phyloP scores from a whole-genome alignment of 2,329 filamentous ascomycete species.

The Diaporthe sp. region DNA sequence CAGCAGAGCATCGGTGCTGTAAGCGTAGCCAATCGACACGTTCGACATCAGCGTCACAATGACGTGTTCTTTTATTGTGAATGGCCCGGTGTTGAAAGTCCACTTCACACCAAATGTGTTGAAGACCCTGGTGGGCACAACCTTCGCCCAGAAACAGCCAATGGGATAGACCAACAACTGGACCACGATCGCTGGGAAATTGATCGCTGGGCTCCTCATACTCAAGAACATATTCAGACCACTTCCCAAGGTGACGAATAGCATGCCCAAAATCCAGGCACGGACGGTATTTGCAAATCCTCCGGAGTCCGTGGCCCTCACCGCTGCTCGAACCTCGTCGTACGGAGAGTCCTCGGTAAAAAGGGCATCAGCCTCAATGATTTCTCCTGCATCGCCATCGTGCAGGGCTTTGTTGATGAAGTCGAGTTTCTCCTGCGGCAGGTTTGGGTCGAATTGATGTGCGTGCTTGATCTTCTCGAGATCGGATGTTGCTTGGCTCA shows the following conservation, averaged over 20 bases:
- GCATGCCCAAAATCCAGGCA: slow-evolving; percentile 60
- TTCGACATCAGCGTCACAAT: slow-evolving; percentile 61
- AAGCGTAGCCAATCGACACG: slow-evolving; percentile 55
- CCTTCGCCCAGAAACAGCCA: slow-evolving; percentile 59
- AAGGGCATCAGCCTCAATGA: slow-evolving; percentile 49
- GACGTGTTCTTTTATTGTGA: slow-evolving; percentile 62
- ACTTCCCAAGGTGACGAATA: slow-evolving; percentile 59
- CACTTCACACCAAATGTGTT: slow-evolving; percentile 58
- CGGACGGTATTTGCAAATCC: slow-evolving; percentile 59
- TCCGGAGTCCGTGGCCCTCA: slow-evolving; percentile 59
- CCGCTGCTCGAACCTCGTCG: slow-evolving; percentile 59
- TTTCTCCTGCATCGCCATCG: slow-evolving; percentile 50
- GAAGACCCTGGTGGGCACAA: slow-evolving; percentile 58
- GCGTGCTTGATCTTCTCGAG: slow-evolving; percentile 50
- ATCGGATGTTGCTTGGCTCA: slow-evolving; percentile 39
- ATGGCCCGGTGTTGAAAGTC: slow-evolving; percentile 60
- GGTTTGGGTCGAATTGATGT: slow-evolving; percentile 54
- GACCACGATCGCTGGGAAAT: slow-evolving; percentile 55
- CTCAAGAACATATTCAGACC: slow-evolving; percentile 56
- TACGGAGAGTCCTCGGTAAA: slow-evolving; percentile 56
- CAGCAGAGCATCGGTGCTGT: slow-evolving; percentile 57
- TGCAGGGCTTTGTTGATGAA: slow-evolving; percentile 50
- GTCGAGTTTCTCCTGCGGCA: slow-evolving; percentile 51
- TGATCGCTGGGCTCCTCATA: slow-evolving; percentile 53
- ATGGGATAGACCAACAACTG: slow-evolving; percentile 59